Conservation (phyloP, 495 filamentous ascomycete genomes). For the Aspergillus wentii region DNA sequence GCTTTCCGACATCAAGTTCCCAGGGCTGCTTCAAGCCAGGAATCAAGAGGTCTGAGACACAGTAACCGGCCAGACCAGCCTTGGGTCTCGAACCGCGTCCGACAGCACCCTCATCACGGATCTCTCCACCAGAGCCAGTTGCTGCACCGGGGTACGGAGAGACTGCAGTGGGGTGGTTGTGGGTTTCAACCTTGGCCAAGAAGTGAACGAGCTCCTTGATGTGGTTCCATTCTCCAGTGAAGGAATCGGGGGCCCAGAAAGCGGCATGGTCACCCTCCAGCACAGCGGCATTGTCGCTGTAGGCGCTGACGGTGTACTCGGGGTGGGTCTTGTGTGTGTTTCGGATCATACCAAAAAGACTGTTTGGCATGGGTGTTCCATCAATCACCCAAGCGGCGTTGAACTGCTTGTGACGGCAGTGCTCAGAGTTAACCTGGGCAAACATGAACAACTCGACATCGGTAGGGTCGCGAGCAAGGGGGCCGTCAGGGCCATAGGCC, state of each 20-base stretch:
- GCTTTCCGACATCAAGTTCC: constrained; percentile 88
- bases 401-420: constrained; percentile 76
- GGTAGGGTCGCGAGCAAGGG: constrained; percentile 63
- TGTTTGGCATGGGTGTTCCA: constrained; percentile 68
- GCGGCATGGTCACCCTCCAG: constrained; percentile 68
- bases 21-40: constrained; percentile 76
- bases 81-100: constrained; percentile 90
- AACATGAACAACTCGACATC: constrained; percentile 99
- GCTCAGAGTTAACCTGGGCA: constrained; percentile 74
- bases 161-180: constrained; percentile 96
- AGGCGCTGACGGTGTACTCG: constrained; percentile 81
- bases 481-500: constrained; percentile 69
- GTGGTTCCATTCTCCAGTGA: constrained; percentile 81
- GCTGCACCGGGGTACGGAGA: constrained; percentile 81
- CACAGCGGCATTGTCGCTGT: constrained; percentile 96
- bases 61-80: constrained; percentile 88
- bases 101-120: constrained; percentile 90
- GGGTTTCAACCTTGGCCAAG: constrained; percentile 93
- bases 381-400: constrained; percentile 98
- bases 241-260: constrained; percentile 80
- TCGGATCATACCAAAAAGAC: constrained; percentile 90
- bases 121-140: constrained; percentile 93
- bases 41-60: constrained; percentile 87
- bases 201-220: constrained; percentile 86
- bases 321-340: constrained; percentile 83